Evolutionary conservation across 176 grass and related monocot species (phyloP).

Genomic region (Oryza brachyantha): DNA sequence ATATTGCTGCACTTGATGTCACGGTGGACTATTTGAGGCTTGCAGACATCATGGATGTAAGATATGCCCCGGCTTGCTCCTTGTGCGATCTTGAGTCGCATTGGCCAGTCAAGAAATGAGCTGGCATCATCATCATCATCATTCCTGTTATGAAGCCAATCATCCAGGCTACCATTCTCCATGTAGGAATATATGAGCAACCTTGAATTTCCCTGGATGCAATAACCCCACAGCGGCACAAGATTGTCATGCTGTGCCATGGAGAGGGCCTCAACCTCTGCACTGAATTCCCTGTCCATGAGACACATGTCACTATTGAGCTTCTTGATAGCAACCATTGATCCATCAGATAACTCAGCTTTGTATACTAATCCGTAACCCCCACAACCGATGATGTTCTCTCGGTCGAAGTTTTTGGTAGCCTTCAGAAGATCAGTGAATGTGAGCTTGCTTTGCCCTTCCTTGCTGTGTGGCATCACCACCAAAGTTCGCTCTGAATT

Average conservation of each 20-base stretch:
- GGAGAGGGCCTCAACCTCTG: slow-evolving; percentile 56
- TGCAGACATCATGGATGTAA: slow-evolving; percentile 66
- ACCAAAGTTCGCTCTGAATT: slow-evolving; percentile 29
- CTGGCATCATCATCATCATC: slow-evolving; percentile 9
- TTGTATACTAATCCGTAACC: slow-evolving; percentile 79
- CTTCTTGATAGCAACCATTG: slow-evolving; percentile 57
- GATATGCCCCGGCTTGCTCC: slow-evolving; percentile 51
- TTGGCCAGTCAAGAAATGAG: slow-evolving; percentile 57
- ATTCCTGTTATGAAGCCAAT: slow-evolving; percentile 72
- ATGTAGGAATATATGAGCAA: slow-evolving; percentile 76
- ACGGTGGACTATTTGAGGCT: slow-evolving; percentile 69
- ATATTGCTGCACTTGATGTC: slow-evolving; percentile 93
- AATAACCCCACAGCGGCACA: slow-evolving; percentile 66
- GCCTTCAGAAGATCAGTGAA: slow-evolving; percentile 55
- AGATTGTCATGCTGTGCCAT: slow-evolving; percentile 61
- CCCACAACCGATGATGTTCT: slow-evolving; percentile 64
- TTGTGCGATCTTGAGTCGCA: slow-evolving; percentile 60
- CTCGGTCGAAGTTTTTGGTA: slow-evolving; percentile 62
- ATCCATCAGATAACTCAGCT: slow-evolving; percentile 40
- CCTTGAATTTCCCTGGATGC: slow-evolving; percentile 49
- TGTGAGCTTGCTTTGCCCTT: slow-evolving; percentile 13
- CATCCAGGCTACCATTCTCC: slow-evolving; percentile 83
- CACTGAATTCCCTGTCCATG: slow-evolving; percentile 66
- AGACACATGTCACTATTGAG: slow-evolving; percentile 49
- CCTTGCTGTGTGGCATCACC: slow-evolving; percentile 7